Percentiles rank a stretch among this genome's conserved stretches.
These are phyloP conservation scores for Tinospora cordifolia DNA, from an alignment of 164 flowering plant species.

Conservation along the genomic window DNA sequence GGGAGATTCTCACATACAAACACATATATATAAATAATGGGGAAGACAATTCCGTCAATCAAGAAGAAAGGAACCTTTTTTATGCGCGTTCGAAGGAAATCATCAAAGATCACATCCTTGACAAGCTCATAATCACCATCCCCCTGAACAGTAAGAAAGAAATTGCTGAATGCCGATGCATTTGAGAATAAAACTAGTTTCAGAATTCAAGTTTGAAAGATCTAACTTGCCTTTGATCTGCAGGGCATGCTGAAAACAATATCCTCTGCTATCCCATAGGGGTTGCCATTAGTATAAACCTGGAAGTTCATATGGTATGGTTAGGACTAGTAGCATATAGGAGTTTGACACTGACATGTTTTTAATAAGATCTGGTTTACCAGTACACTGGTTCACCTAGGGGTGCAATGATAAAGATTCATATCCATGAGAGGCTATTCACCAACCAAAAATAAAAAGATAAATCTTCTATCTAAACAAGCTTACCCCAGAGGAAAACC, in stretches of 20 bases:
- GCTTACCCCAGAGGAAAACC: conserved; percentile 96
- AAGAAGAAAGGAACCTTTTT: conserved; percentile 42
- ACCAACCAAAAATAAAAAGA: neutral
- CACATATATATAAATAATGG: no score
- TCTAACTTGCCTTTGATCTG: conserved; percentile 67
- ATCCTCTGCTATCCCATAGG: conserved; percentile 90
- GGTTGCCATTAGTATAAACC: conserved; percentile 91
- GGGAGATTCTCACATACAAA: neutral
- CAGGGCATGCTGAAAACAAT: conserved; percentile 99
- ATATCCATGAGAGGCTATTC: neutral
- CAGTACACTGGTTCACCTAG: neutral
- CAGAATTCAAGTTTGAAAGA: neutral
- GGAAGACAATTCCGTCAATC: conserved; percentile 4
- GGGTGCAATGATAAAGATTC: neutral
- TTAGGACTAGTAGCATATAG: conserved; percentile 7
- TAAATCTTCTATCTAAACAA: neutral
- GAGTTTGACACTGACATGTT: neutral
- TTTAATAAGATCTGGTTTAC: no score
- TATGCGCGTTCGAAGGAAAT: conserved; percentile 63
- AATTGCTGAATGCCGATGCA: neutral
- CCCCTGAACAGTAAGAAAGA: conserved; percentile 38
- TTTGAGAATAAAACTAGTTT: neutral
- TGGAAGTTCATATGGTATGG: conserved; percentile 20
- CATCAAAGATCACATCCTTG: conserved; percentile 70
- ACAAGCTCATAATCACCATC: conserved; percentile 92